Percentiles rank a stretch among this genome's conserved stretches.
Conservation (phyloP, 345 rosid genomes). For the Conringia planisiliqua region DNA sequence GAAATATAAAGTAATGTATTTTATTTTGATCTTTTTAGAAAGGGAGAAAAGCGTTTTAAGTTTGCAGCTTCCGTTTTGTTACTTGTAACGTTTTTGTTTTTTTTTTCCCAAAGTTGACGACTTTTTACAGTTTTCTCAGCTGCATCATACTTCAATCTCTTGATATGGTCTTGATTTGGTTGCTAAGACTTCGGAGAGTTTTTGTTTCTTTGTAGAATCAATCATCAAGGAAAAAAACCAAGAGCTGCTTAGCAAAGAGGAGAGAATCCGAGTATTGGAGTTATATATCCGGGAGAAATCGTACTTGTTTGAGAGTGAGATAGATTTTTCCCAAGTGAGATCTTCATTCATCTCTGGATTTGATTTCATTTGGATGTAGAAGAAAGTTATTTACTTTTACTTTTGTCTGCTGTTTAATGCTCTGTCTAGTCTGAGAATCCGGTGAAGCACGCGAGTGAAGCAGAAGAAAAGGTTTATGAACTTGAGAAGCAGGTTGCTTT, state of each 20-base stretch:
- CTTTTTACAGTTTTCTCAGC: neutral
- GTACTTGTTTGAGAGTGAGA: conserved; percentile 30
- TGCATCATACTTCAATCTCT: neutral
- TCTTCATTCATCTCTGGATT: conserved; percentile 1
- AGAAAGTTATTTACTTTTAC: neutral
- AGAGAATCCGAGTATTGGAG: conserved; percentile 35
- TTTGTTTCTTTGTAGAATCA: conserved; percentile 27
- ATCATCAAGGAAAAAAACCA: conserved; percentile 30
- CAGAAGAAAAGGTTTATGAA: conserved; percentile 24
- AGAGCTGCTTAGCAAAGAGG: conserved; percentile 35
- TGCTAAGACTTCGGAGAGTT: neutral
- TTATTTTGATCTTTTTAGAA: no score
- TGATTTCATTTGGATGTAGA: neutral
- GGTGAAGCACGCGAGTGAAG: conserved; percentile 16
- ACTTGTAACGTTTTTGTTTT: conserved; percentile 17
- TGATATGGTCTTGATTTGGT: neutral
- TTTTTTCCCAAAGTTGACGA: neutral
- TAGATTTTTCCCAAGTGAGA: conserved; percentile 38
- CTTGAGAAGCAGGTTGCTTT: conserved; percentile 45
- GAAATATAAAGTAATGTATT: no score
- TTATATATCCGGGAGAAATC: conserved; percentile 35
- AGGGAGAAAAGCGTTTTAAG: neutral
- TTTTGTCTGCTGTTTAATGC: neutral
- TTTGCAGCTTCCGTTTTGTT: neutral
- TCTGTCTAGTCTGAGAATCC: conserved; percentile 16